phyloP scores from a whole-genome alignment of 257 asterid species.

The Nemophila menziesii region DNA sequence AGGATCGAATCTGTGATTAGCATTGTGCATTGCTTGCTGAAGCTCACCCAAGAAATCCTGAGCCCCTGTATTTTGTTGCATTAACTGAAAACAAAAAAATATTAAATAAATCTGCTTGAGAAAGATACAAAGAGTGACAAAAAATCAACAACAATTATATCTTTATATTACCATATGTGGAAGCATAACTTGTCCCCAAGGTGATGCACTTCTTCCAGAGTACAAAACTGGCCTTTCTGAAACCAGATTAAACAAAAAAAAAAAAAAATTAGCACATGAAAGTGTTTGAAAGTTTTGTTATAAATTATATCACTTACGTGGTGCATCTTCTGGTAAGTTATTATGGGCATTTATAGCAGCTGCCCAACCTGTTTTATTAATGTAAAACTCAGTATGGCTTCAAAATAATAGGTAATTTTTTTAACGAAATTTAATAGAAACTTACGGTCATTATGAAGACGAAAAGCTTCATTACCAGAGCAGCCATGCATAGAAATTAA shows the following conservation, averaged over 20 bases:
- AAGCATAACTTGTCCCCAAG: slow-evolving; percentile 61
- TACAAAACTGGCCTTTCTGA: slow-evolving; percentile 79
- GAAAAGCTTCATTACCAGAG: slow-evolving; percentile 56
- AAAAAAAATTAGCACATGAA: background rate
- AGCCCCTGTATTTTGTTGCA: slow-evolving; percentile 37
- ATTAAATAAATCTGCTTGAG: slow-evolving; percentile 4
- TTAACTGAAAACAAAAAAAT: slow-evolving; percentile 28
- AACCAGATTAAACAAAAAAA: slow-evolving; percentile 14
- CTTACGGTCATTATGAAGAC: slow-evolving; percentile 66
- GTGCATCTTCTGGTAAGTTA: slow-evolving; percentile 66
- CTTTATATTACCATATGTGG: slow-evolving; percentile 57
- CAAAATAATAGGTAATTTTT: slow-evolving; percentile 1
- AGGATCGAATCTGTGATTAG: slow-evolving; percentile 29
- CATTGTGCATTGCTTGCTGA: slow-evolving; percentile 47
- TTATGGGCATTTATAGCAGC: slow-evolving; percentile 59
- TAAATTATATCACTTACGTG: slow-evolving; percentile 38
- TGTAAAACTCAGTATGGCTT: background rate
- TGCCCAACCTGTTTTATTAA: slow-evolving; percentile 53
- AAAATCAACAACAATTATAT: background rate
- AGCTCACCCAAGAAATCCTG: slow-evolving; percentile 74
- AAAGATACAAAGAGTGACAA: background rate
- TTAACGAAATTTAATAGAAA: slow-evolving; percentile 6
- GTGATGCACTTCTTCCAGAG: slow-evolving; percentile 38
- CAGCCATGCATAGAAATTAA: slow-evolving; percentile 63
- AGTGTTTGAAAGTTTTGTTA: background rate